Evolutionary conservation across 352 stramenopile species (phyloP).

Genomic region (Phytophthora niederhauseri): DNA sequence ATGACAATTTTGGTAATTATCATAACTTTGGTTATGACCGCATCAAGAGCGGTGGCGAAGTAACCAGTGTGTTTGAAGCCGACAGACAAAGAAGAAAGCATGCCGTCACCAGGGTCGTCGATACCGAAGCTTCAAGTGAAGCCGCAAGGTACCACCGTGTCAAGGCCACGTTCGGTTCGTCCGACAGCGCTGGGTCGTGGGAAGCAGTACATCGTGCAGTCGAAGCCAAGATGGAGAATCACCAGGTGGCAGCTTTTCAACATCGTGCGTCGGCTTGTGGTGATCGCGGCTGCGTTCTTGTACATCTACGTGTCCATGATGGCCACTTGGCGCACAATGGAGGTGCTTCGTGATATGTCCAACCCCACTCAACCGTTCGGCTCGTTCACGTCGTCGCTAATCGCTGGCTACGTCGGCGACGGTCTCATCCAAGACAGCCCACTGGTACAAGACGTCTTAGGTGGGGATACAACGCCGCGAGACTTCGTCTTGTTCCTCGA

Average conservation of each 20-base stretch:
- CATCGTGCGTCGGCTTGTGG: neutral
- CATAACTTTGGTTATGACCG: too few species aligned
- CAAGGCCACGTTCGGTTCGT: neutral
- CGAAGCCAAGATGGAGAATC: neutral
- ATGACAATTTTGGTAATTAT: too few species aligned
- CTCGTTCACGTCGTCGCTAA: neutral
- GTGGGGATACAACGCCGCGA: neutral
- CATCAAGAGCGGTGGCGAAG: too few species aligned
- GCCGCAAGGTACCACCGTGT: neutral
- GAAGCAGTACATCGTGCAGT: neutral
- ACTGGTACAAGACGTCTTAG: neutral
- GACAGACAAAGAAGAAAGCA: neutral
- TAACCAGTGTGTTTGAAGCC: neutral
- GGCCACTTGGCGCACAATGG: neutral
- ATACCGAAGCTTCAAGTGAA: neutral
- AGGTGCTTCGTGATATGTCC: neutral
- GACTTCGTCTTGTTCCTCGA: neutral
- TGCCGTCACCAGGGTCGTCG: too few species aligned
- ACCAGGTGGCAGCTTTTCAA: neutral
- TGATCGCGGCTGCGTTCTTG: neutral
- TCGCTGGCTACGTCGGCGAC: neutral
- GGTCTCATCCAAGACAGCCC: neutral
- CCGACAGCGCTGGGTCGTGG: neutral
- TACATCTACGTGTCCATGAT: neutral
- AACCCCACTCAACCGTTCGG: neutral